Conservation (phyloP, 2,329 filamentous ascomycete species). For the Beauveria pseudobassiana region DNA sequence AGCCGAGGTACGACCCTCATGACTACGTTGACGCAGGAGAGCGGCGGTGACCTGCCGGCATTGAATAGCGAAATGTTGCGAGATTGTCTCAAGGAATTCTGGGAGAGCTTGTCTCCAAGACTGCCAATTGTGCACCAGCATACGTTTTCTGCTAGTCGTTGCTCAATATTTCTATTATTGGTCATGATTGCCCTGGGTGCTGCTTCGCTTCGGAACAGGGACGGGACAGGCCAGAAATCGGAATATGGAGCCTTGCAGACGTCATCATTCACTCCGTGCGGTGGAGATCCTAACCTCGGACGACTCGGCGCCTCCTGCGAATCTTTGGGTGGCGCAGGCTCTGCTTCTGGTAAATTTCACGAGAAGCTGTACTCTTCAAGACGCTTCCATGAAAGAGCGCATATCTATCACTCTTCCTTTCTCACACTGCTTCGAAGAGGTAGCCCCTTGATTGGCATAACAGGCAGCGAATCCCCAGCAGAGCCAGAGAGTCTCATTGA, state of each 20-base stretch:
- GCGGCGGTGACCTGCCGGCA: constrained; percentile 34
- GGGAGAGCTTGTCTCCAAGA: constrained; percentile 78
- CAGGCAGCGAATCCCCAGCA: constrained; percentile 70
- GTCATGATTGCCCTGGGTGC: constrained; percentile 81
- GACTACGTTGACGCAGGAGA: constrained; percentile 29
- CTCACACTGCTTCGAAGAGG: constrained; percentile 78
- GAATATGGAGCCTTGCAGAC: constrained; percentile 41
- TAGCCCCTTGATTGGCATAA: constrained; percentile 75
- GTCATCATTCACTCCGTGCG: constrained; percentile 65
- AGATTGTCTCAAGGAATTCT: constrained; percentile 79
- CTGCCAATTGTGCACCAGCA: constrained; percentile 83
- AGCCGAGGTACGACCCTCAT: constrained; percentile 31
- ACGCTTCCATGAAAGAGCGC: constrained; percentile 74
- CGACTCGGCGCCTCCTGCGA: constrained; percentile 76
- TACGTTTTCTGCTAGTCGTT: constrained; percentile 76
- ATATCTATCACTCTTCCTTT: constrained; percentile 84
- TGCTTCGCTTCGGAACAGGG: constrained; percentile 62
- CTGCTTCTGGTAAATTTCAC: constrained; percentile 74
- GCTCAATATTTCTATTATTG: constrained; percentile 67
- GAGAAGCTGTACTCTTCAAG: constrained; percentile 88
- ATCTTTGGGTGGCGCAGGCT: constrained; percentile 83
- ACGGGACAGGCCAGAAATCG: constrained; percentile 42
- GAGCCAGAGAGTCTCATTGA: constrained; percentile 30
- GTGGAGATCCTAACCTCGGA: constrained; percentile 77
- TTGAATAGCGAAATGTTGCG: constrained; percentile 76